A percentile compares a stretch with the other conserved stretches of the same genome.
These are phyloP conservation scores for Gymnopilus junonius DNA, from an alignment of 768 basidiomycete genomes.

Conservation along the genomic window DNA sequence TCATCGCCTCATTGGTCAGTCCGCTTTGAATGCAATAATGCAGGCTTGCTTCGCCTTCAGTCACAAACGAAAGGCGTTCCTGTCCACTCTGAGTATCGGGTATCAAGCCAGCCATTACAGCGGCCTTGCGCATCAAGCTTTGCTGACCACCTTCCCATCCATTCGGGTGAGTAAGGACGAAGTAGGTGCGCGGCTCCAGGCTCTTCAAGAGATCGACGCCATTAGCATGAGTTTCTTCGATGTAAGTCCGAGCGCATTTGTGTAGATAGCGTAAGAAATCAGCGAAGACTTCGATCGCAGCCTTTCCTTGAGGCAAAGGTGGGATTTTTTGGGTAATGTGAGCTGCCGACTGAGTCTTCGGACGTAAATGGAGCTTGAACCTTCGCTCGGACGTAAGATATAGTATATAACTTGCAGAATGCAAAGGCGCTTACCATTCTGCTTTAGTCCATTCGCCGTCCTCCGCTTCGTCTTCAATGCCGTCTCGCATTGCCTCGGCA, in stretches of 20 bases:
- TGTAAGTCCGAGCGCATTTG: slow-evolving; percentile 47
- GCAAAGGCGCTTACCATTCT: slow-evolving; percentile 42
- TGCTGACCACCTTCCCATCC: slow-evolving; percentile 71
- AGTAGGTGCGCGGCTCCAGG: slow-evolving; percentile 47
- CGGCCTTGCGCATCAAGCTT: slow-evolving; percentile 56
- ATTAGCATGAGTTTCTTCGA: slow-evolving; percentile 48
- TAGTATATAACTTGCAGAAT: slow-evolving; percentile 10
- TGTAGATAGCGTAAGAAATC: slow-evolving; percentile 58
- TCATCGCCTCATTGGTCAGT: slow-evolving; percentile 40
- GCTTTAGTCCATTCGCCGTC: slow-evolving; percentile 49
- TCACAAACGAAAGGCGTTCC: slow-evolving; percentile 56
- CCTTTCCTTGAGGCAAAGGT: slow-evolving; percentile 46
- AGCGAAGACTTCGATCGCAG: slow-evolving; percentile 44
- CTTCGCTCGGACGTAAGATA: slow-evolving; percentile 15
- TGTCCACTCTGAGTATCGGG: slow-evolving; percentile 40
- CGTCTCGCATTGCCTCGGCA: slow-evolving; percentile 47
- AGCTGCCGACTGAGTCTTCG: slow-evolving; percentile 23
- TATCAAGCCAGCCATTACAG: slow-evolving; percentile 54
- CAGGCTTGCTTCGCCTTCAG: slow-evolving; percentile 66
- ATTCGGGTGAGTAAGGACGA: slow-evolving; percentile 65
- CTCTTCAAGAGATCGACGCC: slow-evolving; percentile 50
- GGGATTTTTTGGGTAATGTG: slow-evolving; percentile 32
- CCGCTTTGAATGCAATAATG: slow-evolving; percentile 59
- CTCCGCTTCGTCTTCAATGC: slow-evolving; percentile 41
- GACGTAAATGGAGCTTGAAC: slow-evolving; percentile 44